Conservation (phyloP, 306 rosid species). For the Castanea crenata region DNA sequence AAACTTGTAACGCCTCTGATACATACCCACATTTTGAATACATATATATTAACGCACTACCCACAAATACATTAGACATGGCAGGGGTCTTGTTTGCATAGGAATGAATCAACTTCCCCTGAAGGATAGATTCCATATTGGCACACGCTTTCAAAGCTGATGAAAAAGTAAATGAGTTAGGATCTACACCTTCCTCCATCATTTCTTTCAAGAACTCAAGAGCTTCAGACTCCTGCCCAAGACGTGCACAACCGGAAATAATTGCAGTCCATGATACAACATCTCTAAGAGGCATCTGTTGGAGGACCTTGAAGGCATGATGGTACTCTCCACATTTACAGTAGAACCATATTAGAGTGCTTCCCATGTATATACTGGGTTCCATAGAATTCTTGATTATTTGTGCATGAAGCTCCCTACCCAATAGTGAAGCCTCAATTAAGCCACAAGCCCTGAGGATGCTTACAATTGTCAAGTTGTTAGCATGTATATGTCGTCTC, state of each 20-base stretch:
- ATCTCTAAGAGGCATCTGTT: constrained; percentile 70
- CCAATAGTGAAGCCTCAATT: constrained; percentile 43
- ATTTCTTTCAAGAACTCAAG: constrained; percentile 62
- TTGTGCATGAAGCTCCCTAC: constrained; percentile 86
- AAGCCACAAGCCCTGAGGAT: constrained; percentile 81
- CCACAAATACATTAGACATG: constrained; percentile 71
- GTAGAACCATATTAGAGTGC: constrained; percentile 90
- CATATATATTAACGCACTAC: constrained; percentile 78
- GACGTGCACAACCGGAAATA: constrained; percentile 72
- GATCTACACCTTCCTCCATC: constrained; percentile 79
- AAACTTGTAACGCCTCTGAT: constrained; percentile 71
- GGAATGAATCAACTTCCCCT: constrained; percentile 73
- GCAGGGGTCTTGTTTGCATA: constrained; percentile 72
- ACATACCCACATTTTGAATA: constrained; percentile 80
- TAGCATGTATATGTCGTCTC: constrained; percentile 49
- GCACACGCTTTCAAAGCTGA: constrained; percentile 89
- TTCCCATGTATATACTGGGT: constrained; percentile 54
- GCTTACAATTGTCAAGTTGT: constrained; percentile 64
- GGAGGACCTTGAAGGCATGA: constrained; percentile 64
- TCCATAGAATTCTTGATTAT: constrained; percentile 44
- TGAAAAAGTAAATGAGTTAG: constrained; percentile 78
- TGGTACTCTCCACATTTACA: constrained; percentile 68
- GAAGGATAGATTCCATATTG: constrained; percentile 47
- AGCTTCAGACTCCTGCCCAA: constrained; percentile 73
- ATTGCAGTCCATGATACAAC: constrained; percentile 96